These are phyloP conservation scores for Draba incana DNA, from an alignment of 345 rosid species.

Conservation along the genomic window DNA sequence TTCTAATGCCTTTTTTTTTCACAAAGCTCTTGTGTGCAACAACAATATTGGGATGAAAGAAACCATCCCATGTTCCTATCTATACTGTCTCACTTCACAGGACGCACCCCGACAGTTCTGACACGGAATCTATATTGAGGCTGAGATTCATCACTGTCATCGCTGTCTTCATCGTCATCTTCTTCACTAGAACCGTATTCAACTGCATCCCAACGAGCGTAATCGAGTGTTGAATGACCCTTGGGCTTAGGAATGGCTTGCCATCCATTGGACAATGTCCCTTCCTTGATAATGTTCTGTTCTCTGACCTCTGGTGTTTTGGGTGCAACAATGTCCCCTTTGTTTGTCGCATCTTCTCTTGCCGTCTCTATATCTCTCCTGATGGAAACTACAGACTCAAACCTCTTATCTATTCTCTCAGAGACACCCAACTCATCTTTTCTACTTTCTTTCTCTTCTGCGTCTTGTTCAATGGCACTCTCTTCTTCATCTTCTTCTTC, in stretches of 20 bases:
- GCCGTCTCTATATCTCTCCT: slow-evolving; percentile 38
- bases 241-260: slow-evolving; percentile 94
- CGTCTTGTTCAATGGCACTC: slow-evolving; percentile 36
- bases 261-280: slow-evolving; percentile 63
- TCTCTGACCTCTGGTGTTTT: slow-evolving; percentile 44
- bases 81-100: slow-evolving; percentile 60
- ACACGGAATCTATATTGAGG: slow-evolving; percentile 87
- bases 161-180: slow-evolving; percentile 67
- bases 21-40: slow-evolving; percentile 16
- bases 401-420: slow-evolving; percentile 9
- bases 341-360: slow-evolving; percentile 1
- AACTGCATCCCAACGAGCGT: slow-evolving; percentile 84
- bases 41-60: slow-evolving; percentile 32
- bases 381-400: slow-evolving; percentile 24
- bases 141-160: slow-evolving; percentile 59
- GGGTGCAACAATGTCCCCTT: slow-evolving; percentile 41
- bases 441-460: slow-evolving; percentile 17
- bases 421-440: slow-evolving; percentile 24
- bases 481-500: slow-evolving; percentile 75
- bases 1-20: slow-evolving; percentile 6
- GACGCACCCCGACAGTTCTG: slow-evolving; percentile 72
- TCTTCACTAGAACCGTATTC: slow-evolving; percentile 86
- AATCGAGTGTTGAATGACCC: slow-evolving; percentile 91
- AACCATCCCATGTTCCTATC: slow-evolving; percentile 26
- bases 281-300: slow-evolving; percentile 46